These are phyloP conservation scores for Monilinia fructicola DNA, from an alignment of 2,329 filamentous ascomycete species.

Conservation along the genomic window DNA sequence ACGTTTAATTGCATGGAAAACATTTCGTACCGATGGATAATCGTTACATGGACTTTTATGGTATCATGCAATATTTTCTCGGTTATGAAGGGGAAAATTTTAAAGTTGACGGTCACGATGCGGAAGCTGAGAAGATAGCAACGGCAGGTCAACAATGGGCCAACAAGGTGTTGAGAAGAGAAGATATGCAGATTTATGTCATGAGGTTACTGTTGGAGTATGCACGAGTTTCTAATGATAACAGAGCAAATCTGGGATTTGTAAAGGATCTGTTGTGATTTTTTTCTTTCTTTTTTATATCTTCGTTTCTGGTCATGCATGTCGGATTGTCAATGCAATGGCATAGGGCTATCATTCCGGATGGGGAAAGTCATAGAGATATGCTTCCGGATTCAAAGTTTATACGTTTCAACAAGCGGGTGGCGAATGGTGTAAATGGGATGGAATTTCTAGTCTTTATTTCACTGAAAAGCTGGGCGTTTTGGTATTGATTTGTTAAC, in stretches of 20 bases:
- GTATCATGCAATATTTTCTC: constrained; percentile 73
- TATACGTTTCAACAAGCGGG: background rate
- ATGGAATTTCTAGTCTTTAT: background rate
- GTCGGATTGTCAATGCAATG: background rate
- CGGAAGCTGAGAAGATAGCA: constrained; percentile 64
- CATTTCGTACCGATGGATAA: constrained; percentile 84
- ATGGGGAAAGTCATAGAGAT: background rate
- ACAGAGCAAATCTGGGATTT: constrained; percentile 41
- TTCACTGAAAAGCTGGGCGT: background rate
- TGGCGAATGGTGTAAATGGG: constrained; percentile 10
- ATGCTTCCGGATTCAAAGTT: background rate
- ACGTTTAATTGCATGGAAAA: constrained; percentile 71
- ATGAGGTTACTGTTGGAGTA: constrained; percentile 69
- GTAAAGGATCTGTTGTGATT: constrained; percentile 36
- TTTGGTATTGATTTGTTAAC: background rate
- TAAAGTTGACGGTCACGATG: constrained; percentile 44
- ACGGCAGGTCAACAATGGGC: constrained; percentile 69
- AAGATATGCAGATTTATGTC: constrained; percentile 63
- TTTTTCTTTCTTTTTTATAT: background rate
- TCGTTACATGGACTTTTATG: constrained; percentile 69
- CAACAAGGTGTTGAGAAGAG: constrained; percentile 65
- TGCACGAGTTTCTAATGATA: constrained; percentile 42
- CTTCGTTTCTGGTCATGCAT: background rate
- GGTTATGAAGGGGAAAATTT: constrained; percentile 53
- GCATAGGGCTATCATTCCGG: background rate